Conservation (phyloP, 768 basidiomycete genomes). For the Boletus sp. region DNA sequence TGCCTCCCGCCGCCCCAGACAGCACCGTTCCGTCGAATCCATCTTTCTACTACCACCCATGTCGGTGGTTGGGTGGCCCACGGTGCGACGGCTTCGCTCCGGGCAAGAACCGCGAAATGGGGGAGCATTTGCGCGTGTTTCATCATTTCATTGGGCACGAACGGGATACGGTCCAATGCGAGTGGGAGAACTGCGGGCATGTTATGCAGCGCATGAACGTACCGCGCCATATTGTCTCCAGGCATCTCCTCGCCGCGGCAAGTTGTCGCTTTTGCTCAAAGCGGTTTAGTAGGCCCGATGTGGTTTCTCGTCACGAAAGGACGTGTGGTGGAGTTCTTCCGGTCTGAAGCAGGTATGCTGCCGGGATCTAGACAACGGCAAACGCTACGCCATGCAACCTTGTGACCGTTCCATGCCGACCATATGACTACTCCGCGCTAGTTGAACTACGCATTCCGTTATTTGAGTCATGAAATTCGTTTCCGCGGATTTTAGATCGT, state of each 20-base stretch:
- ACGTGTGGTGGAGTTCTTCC: conserved; percentile 12
- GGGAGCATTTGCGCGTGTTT: conserved; percentile 21
- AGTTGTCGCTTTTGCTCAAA: conserved; percentile 22
- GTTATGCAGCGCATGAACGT: conserved; percentile 30
- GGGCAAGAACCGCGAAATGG: conserved; percentile 32
- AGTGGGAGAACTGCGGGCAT: conserved; percentile 25
- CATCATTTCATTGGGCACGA: conserved; percentile 29
- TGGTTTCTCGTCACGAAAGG: conserved; percentile 27
- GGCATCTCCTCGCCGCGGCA: conserved; percentile 26
- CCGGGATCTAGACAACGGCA: conserved; percentile 1
- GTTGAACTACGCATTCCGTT: background rate
- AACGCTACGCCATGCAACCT: background rate
- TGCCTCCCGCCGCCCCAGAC: conserved; percentile 13
- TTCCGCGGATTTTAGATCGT: conserved; percentile 1
- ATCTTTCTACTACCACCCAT: conserved; percentile 11
- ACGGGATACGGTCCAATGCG: conserved; percentile 22
- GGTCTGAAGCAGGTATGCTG: background rate
- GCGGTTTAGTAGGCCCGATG: conserved; percentile 28
- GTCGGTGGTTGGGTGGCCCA: conserved; percentile 25
- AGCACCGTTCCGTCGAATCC: background rate
- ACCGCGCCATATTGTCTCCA: conserved; percentile 28
- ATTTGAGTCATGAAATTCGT: background rate
- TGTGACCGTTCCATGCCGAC: background rate
- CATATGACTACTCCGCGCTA: background rate
- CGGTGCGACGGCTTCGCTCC: conserved; percentile 24